Evolutionary conservation across 192 early-diverging fungal species (phyloP).

Genomic region (Coemansia sp.): DNA sequence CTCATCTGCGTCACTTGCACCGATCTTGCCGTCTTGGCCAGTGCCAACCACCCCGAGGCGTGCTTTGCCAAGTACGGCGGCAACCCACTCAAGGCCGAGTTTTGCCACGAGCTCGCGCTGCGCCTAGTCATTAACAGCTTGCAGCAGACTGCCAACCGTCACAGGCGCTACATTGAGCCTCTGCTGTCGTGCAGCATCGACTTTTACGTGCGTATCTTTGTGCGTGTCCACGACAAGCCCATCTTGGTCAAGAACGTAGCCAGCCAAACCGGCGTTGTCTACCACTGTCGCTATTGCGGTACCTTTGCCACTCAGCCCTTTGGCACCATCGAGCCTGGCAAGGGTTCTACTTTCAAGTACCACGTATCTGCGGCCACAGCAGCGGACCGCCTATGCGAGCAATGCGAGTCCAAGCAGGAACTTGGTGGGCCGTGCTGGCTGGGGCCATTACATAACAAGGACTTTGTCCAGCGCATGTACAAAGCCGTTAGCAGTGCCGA

Average conservation of each 20-base stretch:
- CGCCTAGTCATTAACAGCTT: constrained; percentile 86
- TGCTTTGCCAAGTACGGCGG: constrained; percentile 96
- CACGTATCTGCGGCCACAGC: constrained; percentile 65
- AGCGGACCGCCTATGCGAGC: constrained; percentile 66
- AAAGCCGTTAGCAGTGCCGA: constrained; percentile 67
- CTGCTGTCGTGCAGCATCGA: constrained; percentile 95
- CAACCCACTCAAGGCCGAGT: constrained; percentile 84
- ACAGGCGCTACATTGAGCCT: constrained; percentile 85
- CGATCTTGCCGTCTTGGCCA: constrained; percentile 93
- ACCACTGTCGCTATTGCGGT: constrained; percentile 85
- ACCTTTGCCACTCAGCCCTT: constrained; percentile 74
- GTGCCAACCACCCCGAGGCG: constrained; percentile 84
- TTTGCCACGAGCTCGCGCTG: constrained; percentile 95
- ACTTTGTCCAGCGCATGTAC: constrained; percentile 84
- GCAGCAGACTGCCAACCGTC: constrained; percentile 82
- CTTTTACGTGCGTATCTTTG: constrained; percentile 97
- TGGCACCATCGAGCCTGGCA: constrained; percentile 63
- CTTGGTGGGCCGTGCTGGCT: constrained; percentile 93
- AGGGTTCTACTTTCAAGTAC: constrained; percentile 66
- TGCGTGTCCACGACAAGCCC: constrained; percentile 81
- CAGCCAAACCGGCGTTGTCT: constrained; percentile 82
- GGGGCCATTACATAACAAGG: constrained; percentile 80
- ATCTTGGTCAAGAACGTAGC: constrained; percentile 75
- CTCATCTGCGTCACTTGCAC: constrained; percentile 98
- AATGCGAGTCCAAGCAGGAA: constrained; percentile 73